Evolutionary conservation across 371 early-diverging fungal genomes (phyloP).

Genomic region (Massospora cicadina): DNA sequence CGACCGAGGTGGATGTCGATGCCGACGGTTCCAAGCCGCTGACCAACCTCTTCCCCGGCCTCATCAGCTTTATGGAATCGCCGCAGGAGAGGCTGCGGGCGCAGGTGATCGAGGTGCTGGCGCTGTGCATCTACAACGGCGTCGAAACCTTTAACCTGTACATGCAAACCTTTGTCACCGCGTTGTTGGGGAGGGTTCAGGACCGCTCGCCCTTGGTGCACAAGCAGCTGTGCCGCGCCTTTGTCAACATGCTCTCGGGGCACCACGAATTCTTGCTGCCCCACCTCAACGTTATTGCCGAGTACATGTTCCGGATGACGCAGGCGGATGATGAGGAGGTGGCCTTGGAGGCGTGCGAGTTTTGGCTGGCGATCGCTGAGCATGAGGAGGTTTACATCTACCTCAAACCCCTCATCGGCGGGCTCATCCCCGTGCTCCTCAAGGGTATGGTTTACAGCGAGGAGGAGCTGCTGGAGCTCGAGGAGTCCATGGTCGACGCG

Average conservation of each 20-base stretch:
- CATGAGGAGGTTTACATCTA: conserved; percentile 59
- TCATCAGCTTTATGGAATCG: conserved; percentile 58
- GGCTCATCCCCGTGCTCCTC: conserved; percentile 77
- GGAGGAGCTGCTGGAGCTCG: conserved; percentile 57
- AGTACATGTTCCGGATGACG: conserved; percentile 87
- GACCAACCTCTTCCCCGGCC: conserved; percentile 66
- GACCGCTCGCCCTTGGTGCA: conserved; percentile 65
- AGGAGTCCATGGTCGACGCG: conserved; percentile 66
- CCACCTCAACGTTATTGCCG: conserved; percentile 62
- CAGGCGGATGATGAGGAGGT: conserved; percentile 59
- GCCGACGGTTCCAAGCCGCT: conserved; percentile 53
- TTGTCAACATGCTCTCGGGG: conserved; percentile 72
- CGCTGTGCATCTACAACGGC: conserved; percentile 58
- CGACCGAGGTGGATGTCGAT: conserved; percentile 51
- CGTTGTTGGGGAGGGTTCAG: conserved; percentile 59
- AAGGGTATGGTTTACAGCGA: conserved; percentile 90
- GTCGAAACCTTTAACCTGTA: conserved; percentile 48
- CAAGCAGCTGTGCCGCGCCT: conserved; percentile 78
- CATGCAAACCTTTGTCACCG: conserved; percentile 51
- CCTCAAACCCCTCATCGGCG: conserved; percentile 55
- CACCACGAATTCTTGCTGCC: conserved; percentile 62
- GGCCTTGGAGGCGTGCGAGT: conserved; percentile 91
- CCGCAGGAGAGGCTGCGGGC: conserved; percentile 52
- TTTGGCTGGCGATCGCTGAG: conserved; percentile 92
- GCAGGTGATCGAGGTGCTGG: conserved; percentile 53